A percentile compares a stretch with the other conserved stretches of the same genome.
Conservation (phyloP, 257 asterid species). For the Solanum sejunctum region DNA sequence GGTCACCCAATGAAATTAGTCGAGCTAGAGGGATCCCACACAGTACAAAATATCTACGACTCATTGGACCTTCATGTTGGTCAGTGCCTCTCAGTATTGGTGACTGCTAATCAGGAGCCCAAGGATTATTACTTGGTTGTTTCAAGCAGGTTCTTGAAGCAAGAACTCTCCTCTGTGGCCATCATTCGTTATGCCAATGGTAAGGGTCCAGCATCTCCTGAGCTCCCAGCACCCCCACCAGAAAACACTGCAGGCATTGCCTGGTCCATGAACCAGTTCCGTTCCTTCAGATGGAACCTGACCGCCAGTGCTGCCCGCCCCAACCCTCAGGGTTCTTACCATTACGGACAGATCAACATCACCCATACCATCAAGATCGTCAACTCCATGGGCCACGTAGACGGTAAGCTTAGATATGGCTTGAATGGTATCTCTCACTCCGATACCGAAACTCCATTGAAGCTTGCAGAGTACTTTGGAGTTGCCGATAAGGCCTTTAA, state of each 20-base stretch:
- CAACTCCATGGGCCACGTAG: constrained; percentile 6
- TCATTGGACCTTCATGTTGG: constrained; percentile 45
- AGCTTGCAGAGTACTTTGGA: constrained; percentile 38
- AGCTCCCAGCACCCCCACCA: constrained; percentile 36
- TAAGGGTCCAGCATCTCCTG: constrained; percentile 21
- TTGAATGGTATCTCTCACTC: constrained; percentile 39
- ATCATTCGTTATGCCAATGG: constrained; percentile 19
- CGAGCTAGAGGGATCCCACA: constrained; percentile 49
- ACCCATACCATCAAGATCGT: constrained; percentile 43
- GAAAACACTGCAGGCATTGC: constrained; percentile 25
- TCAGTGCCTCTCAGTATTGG: constrained; percentile 37
- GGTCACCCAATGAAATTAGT: constrained; percentile 41
- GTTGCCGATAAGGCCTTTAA: constrained; percentile 21
- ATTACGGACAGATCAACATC: constrained; percentile 45
- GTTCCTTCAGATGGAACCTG: constrained; percentile 51
- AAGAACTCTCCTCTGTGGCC: constrained; percentile 20
- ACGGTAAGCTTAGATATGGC: constrained; percentile 40
- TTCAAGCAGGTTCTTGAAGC: constrained; percentile 32
- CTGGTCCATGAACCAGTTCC: constrained; percentile 17
- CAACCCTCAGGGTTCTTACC: constrained; percentile 52
- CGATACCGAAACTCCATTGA: constrained; percentile 36
- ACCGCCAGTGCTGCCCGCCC: constrained; percentile 53
- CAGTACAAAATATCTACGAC: constrained; percentile 37
- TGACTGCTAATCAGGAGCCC: constrained; percentile 31
- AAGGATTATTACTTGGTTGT: constrained; percentile 40